phyloP scores from a whole-genome alignment of 164 flowering plant genomes.

The Annona squamosa region DNA sequence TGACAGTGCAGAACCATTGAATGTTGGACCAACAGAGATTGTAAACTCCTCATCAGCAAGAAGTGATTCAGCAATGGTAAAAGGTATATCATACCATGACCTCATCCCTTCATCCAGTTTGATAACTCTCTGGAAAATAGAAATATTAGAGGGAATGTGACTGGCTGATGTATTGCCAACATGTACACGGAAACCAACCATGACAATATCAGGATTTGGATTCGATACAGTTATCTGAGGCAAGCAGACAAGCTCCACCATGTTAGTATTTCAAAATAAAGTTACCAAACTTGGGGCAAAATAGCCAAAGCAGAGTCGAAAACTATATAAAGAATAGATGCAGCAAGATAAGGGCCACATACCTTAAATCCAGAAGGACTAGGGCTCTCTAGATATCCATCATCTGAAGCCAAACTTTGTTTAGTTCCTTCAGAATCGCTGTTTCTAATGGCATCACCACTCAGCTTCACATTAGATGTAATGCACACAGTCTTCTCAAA shows the following conservation, averaged over 20 bases:
- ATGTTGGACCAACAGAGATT: slow-evolving; percentile 74
- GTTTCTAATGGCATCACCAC: slow-evolving; percentile 90
- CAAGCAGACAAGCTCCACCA: slow-evolving; percentile 11
- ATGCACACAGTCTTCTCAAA: slow-evolving; percentile 95
- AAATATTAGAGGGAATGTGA: slow-evolving; percentile 78
- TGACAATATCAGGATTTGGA: slow-evolving; percentile 93
- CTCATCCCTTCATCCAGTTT: slow-evolving; percentile 95
- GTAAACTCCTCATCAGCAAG: slow-evolving; percentile 95
- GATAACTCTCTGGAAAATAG: slow-evolving; percentile 78
- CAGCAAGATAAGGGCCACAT: slow-evolving; percentile 2
- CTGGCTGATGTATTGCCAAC: slow-evolving; percentile 90
- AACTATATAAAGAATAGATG: not conserved
- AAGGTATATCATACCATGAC: slow-evolving; percentile 97
- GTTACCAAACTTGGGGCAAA: not conserved
- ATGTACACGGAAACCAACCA: slow-evolving; percentile 94
- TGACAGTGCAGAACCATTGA: slow-evolving; percentile 67
- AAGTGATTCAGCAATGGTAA: slow-evolving; percentile 93
- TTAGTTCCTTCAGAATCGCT: slow-evolving; percentile 92
- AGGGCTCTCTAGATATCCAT: slow-evolving; percentile 89
- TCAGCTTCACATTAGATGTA: slow-evolving; percentile 84
- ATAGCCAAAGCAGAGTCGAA: not conserved
- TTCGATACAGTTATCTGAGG: slow-evolving; percentile 81
- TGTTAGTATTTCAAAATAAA: slow-evolving; percentile 1
- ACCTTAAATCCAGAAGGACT: slow-evolving; percentile 89
- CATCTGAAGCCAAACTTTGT: slow-evolving; percentile 86